These are phyloP conservation scores for Zasmidium angulare DNA, from an alignment of 2,329 filamentous ascomycete genomes.

Conservation along the genomic window DNA sequence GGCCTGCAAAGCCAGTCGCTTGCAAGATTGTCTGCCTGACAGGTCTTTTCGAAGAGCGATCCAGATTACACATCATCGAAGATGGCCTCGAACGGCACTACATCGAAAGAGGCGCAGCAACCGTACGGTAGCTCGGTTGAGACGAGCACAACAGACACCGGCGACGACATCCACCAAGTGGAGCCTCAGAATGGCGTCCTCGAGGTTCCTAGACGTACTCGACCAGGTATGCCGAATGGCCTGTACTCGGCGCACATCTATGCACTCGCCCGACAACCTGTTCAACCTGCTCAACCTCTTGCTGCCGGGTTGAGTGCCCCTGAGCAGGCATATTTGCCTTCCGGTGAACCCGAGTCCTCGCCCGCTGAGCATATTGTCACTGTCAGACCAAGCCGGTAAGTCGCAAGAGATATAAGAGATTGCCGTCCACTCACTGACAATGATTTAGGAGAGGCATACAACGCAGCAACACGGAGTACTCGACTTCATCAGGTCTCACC, in stretches of 20 bases:
- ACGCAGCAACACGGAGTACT: constrained; percentile 1
- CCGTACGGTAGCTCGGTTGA: not conserved
- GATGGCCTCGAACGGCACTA: not conserved
- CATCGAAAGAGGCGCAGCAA: not conserved
- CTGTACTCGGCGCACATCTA: not conserved
- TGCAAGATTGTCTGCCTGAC: too few species aligned
- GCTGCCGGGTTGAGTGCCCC: not conserved
- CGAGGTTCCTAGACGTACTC: not conserved
- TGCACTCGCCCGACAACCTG: not conserved
- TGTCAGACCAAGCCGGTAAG: not conserved
- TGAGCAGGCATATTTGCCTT: not conserved
- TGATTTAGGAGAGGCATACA: not conserved
- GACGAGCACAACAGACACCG: not conserved
- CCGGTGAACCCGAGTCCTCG: not conserved
- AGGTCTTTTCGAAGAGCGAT: too few species aligned
- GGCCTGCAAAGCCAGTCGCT: too few species aligned
- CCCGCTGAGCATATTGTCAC: not conserved
- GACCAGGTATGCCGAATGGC: not conserved
- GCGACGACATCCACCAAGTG: not conserved
- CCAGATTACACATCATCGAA: not conserved
- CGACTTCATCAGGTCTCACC: constrained; percentile 9
- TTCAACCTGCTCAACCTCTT: not conserved
- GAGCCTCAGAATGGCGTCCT: not conserved
- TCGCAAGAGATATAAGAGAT: not conserved
- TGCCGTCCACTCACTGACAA: not conserved